Conservation (phyloP, 352 stramenopile species). For the Phytophthora pseudosyringae region DNA sequence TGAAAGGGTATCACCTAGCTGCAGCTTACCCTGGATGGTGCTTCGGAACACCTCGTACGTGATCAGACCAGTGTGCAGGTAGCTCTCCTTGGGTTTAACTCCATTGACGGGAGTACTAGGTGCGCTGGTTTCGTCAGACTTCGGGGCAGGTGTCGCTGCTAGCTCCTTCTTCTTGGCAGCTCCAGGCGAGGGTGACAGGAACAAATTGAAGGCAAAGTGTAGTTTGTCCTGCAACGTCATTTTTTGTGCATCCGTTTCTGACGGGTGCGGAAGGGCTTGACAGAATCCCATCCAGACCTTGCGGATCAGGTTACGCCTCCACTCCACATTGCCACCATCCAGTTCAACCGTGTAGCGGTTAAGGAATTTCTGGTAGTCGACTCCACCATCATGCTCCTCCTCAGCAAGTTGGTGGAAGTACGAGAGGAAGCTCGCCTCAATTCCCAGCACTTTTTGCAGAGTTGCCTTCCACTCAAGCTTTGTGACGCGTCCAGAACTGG, state of each 20-base stretch:
- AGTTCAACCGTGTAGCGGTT: conserved; percentile 79
- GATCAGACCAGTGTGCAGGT: conserved; percentile 56
- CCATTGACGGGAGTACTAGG: conserved; percentile 11
- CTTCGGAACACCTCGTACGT: conserved; percentile 83
- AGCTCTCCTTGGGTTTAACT: conserved; percentile 45
- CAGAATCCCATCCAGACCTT: conserved; percentile 79
- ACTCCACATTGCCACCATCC: conserved; percentile 63
- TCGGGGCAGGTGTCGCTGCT: conserved; percentile 10
- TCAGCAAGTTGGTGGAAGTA: conserved; percentile 75
- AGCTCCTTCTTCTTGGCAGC: conserved; percentile 32
- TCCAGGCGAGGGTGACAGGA: conserved; percentile 38
- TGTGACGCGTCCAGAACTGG: conserved; percentile 49
- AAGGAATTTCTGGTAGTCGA: conserved; percentile 82
- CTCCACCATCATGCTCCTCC: conserved; percentile 43
- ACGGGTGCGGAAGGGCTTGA: conserved; percentile 50
- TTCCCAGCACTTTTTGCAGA: conserved; percentile 63
- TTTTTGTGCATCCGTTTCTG: conserved; percentile 48
- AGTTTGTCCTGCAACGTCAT: conserved; percentile 70
- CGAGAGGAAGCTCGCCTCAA: conserved; percentile 70
- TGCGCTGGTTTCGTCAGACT: conserved; percentile 5
- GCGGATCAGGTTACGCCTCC: conserved; percentile 68
- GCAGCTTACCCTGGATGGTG: conserved; percentile 69
- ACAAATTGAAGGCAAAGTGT: conserved; percentile 74
- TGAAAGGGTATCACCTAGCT: conserved; percentile 68
- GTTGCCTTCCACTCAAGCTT: conserved; percentile 77